Base-by-base conservation (phyloP, 106 monocot species). In the Vanilla planifolia region DNA sequence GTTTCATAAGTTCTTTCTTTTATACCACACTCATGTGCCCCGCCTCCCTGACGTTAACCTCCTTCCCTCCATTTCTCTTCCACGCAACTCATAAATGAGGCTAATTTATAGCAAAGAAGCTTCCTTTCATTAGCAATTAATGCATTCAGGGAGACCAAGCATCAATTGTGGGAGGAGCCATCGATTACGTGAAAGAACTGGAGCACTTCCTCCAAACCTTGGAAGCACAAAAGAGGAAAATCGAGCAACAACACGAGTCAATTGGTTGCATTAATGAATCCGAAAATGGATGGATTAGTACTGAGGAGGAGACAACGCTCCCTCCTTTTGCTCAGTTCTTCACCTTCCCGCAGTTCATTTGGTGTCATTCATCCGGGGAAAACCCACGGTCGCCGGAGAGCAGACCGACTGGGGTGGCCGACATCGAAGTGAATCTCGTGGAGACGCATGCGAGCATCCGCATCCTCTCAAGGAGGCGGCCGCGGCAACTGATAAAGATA, bases 141-240 rank as follows among this genome's bases (percentile, higher is more conserved):
- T 29, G 22, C 5, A 15, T 41, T 33, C 66, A 96, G 96, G 96
- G 96, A 15, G 96, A 96, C 67, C 96, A 96, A 74, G 96, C 96
- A 22, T 96, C 96, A 26, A 83, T 96, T 22, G 96, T 96, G 8
- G 96, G 91, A 13, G 96, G 91, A 22, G 96, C 96, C 27, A 96
- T 96, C 29, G 87, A 96, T 62, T 96, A 81, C 46, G 96, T 96
- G 34, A 96, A 96, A 69, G 96, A 91, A 70, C 74, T 96, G 0
- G 96, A 96, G 61, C 96, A 91, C 37, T 81, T 81, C 10, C 84
- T 91, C 21, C 96, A 96, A 57, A 91, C 81, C 0, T 79, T 96
- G 0, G 91, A 96, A 61, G 81, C 79, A 4, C 84, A 88, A 29
- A 91, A 91, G 64, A 73, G 80, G 64, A 71, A 62, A 26, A 72